These are phyloP conservation scores for Phytopythium litorale DNA, from an alignment of 352 stramenopile species.

Conservation along the genomic window DNA sequence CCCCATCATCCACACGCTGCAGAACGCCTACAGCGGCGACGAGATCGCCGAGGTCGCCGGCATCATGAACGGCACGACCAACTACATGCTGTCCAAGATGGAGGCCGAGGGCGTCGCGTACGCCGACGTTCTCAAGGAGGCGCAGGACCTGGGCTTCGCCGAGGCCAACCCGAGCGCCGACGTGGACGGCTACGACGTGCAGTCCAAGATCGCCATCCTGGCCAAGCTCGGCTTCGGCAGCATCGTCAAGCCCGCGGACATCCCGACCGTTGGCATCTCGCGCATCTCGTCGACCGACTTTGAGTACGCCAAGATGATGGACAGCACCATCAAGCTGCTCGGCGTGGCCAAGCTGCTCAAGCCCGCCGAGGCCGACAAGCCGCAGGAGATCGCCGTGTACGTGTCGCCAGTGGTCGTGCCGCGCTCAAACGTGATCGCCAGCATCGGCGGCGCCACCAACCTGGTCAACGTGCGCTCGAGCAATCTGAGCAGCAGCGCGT, in stretches of 20 bases:
- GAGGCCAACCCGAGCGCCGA: slow-evolving; percentile 95
- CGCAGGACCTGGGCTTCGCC: slow-evolving; percentile 90
- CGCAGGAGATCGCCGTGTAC: slow-evolving; percentile 89
- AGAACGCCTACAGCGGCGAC: slow-evolving; percentile 92
- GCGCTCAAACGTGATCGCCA: slow-evolving; percentile 86
- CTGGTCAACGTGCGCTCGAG: slow-evolving; percentile 87
- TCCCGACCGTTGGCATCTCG: slow-evolving; percentile 93
- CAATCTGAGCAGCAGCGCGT: slow-evolving; percentile 90
- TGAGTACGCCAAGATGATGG: slow-evolving; percentile 94
- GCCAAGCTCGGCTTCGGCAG: slow-evolving; percentile 93
- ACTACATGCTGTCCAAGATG: slow-evolving; percentile 99
- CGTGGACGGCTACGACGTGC: slow-evolving; percentile 95
- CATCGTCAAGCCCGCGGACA: slow-evolving; percentile 80
- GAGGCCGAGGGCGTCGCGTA: slow-evolving; percentile 91
- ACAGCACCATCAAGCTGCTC: slow-evolving; percentile 96
- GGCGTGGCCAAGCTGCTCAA: slow-evolving; percentile 81
- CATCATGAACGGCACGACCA: slow-evolving; percentile 98
- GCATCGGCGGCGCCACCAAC: slow-evolving; percentile 87
- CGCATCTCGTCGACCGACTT: slow-evolving; percentile 92
- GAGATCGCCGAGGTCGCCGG: slow-evolving; percentile 91
- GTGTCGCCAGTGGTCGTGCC: slow-evolving; percentile 93
- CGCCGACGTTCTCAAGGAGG: slow-evolving; percentile 91
- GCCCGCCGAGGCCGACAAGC: slow-evolving; percentile 67
- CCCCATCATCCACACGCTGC: slow-evolving; percentile 95
- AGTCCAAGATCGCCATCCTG: slow-evolving; percentile 95